These are phyloP conservation scores for Manihot esculenta DNA, from an alignment of 441 rosid genomes.

Conservation along the genomic window DNA sequence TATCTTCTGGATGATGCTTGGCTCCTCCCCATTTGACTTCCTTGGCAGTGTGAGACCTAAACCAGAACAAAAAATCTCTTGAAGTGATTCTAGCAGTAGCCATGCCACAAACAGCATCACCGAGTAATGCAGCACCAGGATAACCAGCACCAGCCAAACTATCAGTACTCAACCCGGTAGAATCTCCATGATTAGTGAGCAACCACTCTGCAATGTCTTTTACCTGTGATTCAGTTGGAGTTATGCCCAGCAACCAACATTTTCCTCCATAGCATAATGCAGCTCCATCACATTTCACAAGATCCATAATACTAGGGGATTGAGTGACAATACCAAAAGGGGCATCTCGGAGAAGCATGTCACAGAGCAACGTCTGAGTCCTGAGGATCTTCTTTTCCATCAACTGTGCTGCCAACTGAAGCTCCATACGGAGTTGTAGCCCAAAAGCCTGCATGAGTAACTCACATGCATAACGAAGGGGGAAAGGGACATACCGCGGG, in stretches of 20 bases:
- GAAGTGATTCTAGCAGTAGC: conserved; percentile 69
- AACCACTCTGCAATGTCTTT: conserved; percentile 65
- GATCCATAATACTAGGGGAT: conserved; percentile 79
- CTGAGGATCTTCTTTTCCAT: conserved; percentile 63
- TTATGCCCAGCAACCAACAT: conserved; percentile 70
- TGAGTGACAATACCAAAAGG: conserved; percentile 67
- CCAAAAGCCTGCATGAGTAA: conserved; percentile 80
- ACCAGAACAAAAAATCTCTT: conserved; percentile 78
- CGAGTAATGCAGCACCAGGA: conserved; percentile 60
- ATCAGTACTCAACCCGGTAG: conserved; percentile 70
- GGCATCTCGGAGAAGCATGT: conserved; percentile 77
- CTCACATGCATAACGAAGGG: conserved; percentile 77
- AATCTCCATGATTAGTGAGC: conserved; percentile 57
- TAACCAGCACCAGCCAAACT: conserved; percentile 71
- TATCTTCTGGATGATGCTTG: conserved; percentile 61
- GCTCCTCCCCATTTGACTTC: conserved; percentile 90
- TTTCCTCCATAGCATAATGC: conserved; percentile 56
- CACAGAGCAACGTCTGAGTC: conserved; percentile 69
- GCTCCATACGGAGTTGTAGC: conserved; percentile 70
- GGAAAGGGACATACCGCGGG: conserved; percentile 65
- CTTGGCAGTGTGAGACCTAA: conserved; percentile 75
- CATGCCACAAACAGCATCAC: conserved; percentile 82
- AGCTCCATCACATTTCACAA: conserved; percentile 89
- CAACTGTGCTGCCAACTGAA: conserved; percentile 60
- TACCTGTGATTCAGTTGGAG: conserved; percentile 71